Base-by-base conservation (phyloP, 805 yeast genomes). In the Ogataea paradorogensis region DNA sequence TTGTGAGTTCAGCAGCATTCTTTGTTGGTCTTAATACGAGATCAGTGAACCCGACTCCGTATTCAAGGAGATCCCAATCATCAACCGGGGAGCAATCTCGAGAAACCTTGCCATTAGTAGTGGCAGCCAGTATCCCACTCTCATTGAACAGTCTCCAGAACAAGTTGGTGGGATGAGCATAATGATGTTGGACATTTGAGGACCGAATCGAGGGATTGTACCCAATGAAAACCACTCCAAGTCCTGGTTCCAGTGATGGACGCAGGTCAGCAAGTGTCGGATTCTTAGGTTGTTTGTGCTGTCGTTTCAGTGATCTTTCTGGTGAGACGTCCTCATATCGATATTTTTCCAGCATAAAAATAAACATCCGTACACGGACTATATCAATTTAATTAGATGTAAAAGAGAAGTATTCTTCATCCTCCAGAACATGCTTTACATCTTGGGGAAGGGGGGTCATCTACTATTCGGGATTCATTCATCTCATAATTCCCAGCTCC, bases 181-280 rank as follows among this genome's bases (percentile, higher is more conserved):
- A 84, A 52, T 82, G 77, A 53, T 83, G 90, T 24, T 84, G 88
- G 7, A 62, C 56, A 14, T 61, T 49, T 0, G 86, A 74, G 1
- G 89, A 80, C 50, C 69, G 70, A 4, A 78, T 58, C 2, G 90
- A 85, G 0, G 93, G 93, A 51, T 84, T 84, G 63, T 70, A 82
- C 1, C 93, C 93, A 3, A 83, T 68, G 49, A 84, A 83, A 3
- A 84, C 67, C 1, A 82, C 52, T 5, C 50, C 48, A 16, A 74
- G 51, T 5, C 55, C 57, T 1, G 29, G 9, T 6, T 22, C 18
- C 9, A 54, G 32, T 7, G 56, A 54, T 0, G 58, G 58, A n/a
- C 24, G 43, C 11, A 53, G 41, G 26, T 39, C 34, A n/a, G 38
- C 20, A 20, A 39, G 30, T 10, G 26, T 16, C 6, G 28, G 15